phyloP scores from a whole-genome alignment of 768 basidiomycete species.

The Hemileccinum impolitum region DNA sequence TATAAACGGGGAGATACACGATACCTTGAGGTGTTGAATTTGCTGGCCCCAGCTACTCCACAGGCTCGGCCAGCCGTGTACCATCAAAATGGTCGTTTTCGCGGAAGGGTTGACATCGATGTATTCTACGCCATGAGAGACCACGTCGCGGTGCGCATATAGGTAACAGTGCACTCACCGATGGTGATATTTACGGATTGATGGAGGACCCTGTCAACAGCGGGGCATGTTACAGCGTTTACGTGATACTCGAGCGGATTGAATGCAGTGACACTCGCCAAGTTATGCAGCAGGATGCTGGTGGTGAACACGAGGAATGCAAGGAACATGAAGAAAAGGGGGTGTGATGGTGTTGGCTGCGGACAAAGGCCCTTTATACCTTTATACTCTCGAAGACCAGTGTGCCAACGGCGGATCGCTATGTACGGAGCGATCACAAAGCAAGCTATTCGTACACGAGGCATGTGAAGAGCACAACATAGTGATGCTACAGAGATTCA shows the following conservation, averaged over 20 bases:
- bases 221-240: conserved; percentile 38
- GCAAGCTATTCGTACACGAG: too few species aligned
- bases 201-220: conserved; percentile 36
- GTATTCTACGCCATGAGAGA: conserved; percentile 43
- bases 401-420: too few species aligned
- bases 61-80: conserved; percentile 77
- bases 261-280: conserved; percentile 23
- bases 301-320: background rate
- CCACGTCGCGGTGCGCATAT: conserved; percentile 1
- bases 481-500: too few species aligned
- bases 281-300: background rate
- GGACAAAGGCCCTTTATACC: conserved; percentile 1
- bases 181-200: conserved; percentile 40
- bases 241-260: conserved; percentile 37
- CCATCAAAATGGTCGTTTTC: conserved; percentile 54
- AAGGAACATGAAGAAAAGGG: conserved; percentile 1
- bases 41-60: conserved; percentile 77
- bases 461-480: too few species aligned
- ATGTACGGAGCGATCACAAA: background rate
- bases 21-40: conserved; percentile 61
- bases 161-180: conserved; percentile 34
- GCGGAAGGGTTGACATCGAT: conserved; percentile 58
- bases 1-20: background rate
- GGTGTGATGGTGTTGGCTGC: background rate
- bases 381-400: too few species aligned